Base-by-base conservation (phyloP, 1,284 basidiomycete genomes). In the Rhizoctonia solani region DNA sequence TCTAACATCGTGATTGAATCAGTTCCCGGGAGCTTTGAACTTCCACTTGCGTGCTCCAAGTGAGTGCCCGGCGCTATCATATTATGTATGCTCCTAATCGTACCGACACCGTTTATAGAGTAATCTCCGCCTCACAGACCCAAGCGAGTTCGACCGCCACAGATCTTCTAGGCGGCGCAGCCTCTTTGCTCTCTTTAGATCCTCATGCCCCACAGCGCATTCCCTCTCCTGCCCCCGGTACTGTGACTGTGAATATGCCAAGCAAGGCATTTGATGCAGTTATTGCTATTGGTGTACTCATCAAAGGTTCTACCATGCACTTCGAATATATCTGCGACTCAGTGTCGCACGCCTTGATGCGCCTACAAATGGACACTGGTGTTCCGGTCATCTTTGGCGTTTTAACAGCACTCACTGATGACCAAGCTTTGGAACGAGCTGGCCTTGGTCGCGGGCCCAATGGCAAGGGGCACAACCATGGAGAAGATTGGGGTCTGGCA, bases 341-440 rank as follows among this genome's bases (percentile, higher is more conserved):
- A 67, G 93, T 97, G 69, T 89, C 92, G 49, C 89, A 96, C 74
- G 95, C 89, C 41, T 82, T 99, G 72, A 99, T 98, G 96, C 86
- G 87, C 71, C 85, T 98, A 27, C 93, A 95, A 76, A 81, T 98
- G 72, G 95, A 99, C 77, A 89, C 90, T 1, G 92, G 93, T 21
- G 86, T 92, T n/a, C 96, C 96, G 0, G 93, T 99, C 74, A 90
- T 99, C 71, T 96, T 98, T 76, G 97, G 97, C 34, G 93, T 99
- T 13, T 81, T 99, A 73, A 99, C 96, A 14, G 92, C 88, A 44
- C 83, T 99, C 71, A 92, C 82, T 53, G 96, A 99, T 69, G 92
- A 96, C 73, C 96, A 99, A 80, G 97, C 97, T 16, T 77, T 98
- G 73, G 90, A 95, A 74, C 81, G 96, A 69, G 93, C 95, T 16